Percentiles rank a stretch among this genome's conserved stretches.
These are phyloP conservation scores for Sarocladium kiliense DNA, from an alignment of 2,329 filamentous ascomycete species.

Conservation along the genomic window DNA sequence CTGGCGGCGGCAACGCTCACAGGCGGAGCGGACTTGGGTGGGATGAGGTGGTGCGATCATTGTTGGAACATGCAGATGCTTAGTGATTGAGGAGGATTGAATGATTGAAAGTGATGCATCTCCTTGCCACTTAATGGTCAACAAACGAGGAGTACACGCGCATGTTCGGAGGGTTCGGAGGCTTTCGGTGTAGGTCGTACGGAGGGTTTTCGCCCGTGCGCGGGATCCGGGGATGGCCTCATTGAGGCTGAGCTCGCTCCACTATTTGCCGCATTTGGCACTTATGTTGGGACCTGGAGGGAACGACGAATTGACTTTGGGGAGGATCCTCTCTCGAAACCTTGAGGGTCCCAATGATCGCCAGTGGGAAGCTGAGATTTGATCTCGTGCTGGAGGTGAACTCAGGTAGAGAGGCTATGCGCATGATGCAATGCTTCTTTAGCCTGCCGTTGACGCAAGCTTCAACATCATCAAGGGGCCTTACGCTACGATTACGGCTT, in stretches of 20 bases:
- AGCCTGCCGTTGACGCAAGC: not conserved
- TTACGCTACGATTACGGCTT: no score
- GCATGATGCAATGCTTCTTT: no score
- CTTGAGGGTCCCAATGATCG: not conserved
- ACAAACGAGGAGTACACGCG: not conserved
- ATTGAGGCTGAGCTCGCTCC: constrained; percentile 1
- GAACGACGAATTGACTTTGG: not conserved
- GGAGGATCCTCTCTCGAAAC: not conserved
- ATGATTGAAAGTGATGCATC: not conserved
- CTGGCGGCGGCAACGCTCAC: constrained; percentile 26
- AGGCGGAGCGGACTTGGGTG: constrained; percentile 26
- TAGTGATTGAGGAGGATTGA: not conserved
- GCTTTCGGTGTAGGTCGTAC: not conserved
- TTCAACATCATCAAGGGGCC: not conserved
- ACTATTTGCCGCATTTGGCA: not conserved
- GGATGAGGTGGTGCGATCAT: constrained; percentile 19
- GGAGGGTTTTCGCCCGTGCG: not conserved
- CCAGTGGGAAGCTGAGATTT: not conserved
- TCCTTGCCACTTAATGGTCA: not conserved
- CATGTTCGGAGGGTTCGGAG: not conserved
- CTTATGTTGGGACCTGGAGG: not conserved
- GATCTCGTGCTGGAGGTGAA: no score
- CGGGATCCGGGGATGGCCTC: not conserved
- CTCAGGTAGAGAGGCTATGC: no score
- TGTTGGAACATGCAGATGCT: not conserved